phyloP scores from a whole-genome alignment of 1,284 basidiomycete species.

The Phellinidium pouzarii region DNA sequence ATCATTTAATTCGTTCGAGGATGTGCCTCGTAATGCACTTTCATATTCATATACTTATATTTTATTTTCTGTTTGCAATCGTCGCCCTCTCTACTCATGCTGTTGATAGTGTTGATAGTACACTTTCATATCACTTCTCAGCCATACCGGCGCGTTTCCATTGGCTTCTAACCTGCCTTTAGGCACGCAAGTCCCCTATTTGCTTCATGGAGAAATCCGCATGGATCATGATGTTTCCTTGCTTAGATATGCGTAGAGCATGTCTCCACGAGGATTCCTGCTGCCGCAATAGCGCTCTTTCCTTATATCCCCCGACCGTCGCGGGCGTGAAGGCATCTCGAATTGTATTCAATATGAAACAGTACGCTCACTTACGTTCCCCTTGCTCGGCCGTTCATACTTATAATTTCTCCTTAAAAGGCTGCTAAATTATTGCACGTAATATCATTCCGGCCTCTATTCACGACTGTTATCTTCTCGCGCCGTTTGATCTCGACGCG shows the following conservation, averaged over 20 bases:
- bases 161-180: not conserved
- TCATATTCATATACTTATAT: not conserved
- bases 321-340: not conserved
- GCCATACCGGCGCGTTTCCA: not conserved
- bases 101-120: not conserved
- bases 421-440: not conserved
- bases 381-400: not conserved
- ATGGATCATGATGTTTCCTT: not conserved
- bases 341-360: constrained; percentile 4
- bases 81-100: not conserved
- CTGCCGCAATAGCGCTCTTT: not conserved
- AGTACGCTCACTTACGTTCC: constrained; percentile 1
- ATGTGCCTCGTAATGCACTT: not conserved
- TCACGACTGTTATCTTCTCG: not conserved
- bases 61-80: not conserved
- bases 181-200: not conserved
- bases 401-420: constrained; percentile 8
- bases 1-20: not conserved
- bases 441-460: not conserved
- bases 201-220: not conserved
- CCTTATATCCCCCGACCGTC: not conserved
- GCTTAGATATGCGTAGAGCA: not conserved
- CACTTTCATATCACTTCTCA: not conserved
- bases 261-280: not conserved
- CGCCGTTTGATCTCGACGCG: not conserved